A percentile compares a stretch with the other conserved stretches of the same genome.
These are phyloP conservation scores for Ulota crispa DNA, from an alignment of 225 moss, liverwort and hornwort genomes.

Conservation along the genomic window DNA sequence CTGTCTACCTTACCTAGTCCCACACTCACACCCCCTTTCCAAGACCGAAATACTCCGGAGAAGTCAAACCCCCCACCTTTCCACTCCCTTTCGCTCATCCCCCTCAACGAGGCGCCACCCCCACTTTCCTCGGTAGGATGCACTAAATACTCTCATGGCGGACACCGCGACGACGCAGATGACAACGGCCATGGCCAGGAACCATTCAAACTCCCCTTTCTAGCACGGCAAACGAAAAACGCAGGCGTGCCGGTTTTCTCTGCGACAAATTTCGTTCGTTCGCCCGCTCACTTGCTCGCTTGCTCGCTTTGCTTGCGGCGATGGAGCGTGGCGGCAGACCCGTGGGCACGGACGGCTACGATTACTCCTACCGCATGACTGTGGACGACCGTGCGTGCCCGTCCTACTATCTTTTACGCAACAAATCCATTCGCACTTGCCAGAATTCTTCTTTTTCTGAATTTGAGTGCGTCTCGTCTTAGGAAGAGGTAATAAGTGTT, in stretches of 20 bases:
- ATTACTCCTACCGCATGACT: conserved; percentile 88
- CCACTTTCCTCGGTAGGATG: neutral
- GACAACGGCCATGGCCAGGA: neutral
- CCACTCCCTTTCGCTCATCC: neutral
- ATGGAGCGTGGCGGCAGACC: conserved; percentile 54
- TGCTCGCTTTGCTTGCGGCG: neutral
- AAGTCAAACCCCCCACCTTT: neutral
- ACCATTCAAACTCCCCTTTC: neutral
- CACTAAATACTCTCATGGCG: neutral
- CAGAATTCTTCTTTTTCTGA: neutral
- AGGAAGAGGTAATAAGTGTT: neutral
- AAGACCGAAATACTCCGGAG: too few species aligned
- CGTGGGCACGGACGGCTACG: conserved; percentile 87
- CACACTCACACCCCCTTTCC: too few species aligned
- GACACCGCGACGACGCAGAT: neutral
- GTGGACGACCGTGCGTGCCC: conserved; percentile 76
- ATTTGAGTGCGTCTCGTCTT: neutral
- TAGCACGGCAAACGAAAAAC: neutral
- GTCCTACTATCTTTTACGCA: neutral
- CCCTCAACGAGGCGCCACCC: neutral
- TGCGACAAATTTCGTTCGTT: too few species aligned
- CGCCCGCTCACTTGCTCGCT: neutral
- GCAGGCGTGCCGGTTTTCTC: neutral
- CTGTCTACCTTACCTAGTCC: too few species aligned
- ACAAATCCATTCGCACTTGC: neutral